Evolutionary conservation across 169 alveolate species (phyloP).

Genomic region (Ichthyophthirius multifiliis): DNA sequence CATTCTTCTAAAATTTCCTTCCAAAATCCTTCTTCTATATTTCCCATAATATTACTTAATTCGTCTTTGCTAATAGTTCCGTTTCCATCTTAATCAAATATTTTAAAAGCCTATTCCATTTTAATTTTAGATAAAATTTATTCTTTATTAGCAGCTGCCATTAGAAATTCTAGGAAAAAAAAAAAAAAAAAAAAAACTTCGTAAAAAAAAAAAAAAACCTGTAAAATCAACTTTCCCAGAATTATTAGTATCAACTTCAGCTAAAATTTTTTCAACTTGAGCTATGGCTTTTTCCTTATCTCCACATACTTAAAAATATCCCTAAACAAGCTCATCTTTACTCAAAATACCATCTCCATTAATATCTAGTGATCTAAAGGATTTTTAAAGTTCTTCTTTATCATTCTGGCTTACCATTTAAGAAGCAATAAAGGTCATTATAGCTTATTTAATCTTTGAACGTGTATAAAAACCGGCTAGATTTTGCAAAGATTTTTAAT

Average conservation of each 20-base stretch:
- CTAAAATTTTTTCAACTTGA: conserved; percentile 32
- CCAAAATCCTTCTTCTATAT: conserved; percentile 37
- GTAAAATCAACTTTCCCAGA: conserved; percentile 37
- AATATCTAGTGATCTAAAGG: conserved; percentile 49
- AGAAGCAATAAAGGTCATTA: conserved; percentile 53
- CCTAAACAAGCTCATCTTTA: conserved; percentile 53
- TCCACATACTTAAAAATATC: conserved; percentile 7
- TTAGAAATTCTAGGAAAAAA: conserved; percentile 20
- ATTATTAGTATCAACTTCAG: conserved; percentile 29
- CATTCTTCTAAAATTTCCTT: conserved; percentile 23
- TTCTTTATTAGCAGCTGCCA: conserved; percentile 18
- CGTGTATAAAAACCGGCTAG: conserved; percentile 41
- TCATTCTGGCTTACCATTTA: conserved; percentile 41
- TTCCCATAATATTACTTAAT: conserved; percentile 30
- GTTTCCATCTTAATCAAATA: conserved; percentile 41
- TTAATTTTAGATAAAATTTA: conserved; percentile 9
- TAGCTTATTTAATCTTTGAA: conserved; percentile 52
- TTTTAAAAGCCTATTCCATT: conserved; percentile 28
- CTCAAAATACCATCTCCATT: conserved; percentile 57
- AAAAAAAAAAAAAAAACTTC: not conserved
- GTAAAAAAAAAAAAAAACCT: not conserved
- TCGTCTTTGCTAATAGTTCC: conserved; percentile 38
- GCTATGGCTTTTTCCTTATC: conserved; percentile 26
- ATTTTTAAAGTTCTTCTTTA: conserved; percentile 46
- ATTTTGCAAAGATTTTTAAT: conserved; percentile 37